Percentiles rank a stretch among this genome's conserved stretches.
phyloP scores from a whole-genome alignment of 352 stramenopile species.

The Phytophthora europaea region DNA sequence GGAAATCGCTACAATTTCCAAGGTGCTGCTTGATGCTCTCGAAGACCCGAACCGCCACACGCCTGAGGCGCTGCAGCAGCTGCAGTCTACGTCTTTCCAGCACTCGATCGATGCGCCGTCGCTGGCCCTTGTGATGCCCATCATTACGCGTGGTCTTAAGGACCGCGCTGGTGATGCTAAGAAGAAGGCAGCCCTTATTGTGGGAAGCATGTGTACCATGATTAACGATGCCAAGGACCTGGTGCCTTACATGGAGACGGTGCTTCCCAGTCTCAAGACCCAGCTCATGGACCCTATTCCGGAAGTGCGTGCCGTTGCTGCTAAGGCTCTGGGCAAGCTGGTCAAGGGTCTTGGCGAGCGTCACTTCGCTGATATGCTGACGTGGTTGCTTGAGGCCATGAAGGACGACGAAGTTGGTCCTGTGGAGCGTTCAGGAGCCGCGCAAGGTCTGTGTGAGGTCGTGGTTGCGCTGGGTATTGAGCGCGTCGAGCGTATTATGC shows the following conservation, averaged over 20 bases:
- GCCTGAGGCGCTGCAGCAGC: slow-evolving; percentile 94
- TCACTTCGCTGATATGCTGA: slow-evolving; percentile 96
- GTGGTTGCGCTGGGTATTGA: slow-evolving; percentile 88
- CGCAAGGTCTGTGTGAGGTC: slow-evolving; percentile 98
- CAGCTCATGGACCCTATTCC: slow-evolving; percentile 95
- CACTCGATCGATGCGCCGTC: slow-evolving; percentile 99
- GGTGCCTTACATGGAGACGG: slow-evolving; percentile 97
- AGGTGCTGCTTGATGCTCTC: slow-evolving; percentile 95
- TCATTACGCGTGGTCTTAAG: slow-evolving; percentile 98
- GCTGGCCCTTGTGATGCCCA: slow-evolving; percentile 99
- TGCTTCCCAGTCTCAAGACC: slow-evolving; percentile 97
- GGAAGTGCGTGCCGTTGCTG: slow-evolving; percentile 95
- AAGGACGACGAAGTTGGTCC: slow-evolving; percentile 93
- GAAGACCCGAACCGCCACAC: slow-evolving; percentile 96
- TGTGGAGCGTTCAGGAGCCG: slow-evolving; percentile 98
- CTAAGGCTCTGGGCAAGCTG: slow-evolving; percentile 96
- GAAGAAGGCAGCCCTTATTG: slow-evolving; percentile 99
- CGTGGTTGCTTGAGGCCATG: slow-evolving; percentile 98
- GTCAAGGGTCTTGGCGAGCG: slow-evolving; percentile 97
- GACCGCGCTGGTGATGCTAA: slow-evolving; percentile 98
- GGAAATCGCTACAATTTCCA: slow-evolving; percentile 97
- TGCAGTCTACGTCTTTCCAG: slow-evolving; percentile 99
- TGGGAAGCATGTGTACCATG: slow-evolving; percentile 99
- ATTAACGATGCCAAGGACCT: slow-evolving; percentile 98
- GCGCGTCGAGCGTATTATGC: slow-evolving; percentile 75